Base-by-base conservation (phyloP, 768 basidiomycete genomes). In the Psilocybe cyanescens region DNA sequence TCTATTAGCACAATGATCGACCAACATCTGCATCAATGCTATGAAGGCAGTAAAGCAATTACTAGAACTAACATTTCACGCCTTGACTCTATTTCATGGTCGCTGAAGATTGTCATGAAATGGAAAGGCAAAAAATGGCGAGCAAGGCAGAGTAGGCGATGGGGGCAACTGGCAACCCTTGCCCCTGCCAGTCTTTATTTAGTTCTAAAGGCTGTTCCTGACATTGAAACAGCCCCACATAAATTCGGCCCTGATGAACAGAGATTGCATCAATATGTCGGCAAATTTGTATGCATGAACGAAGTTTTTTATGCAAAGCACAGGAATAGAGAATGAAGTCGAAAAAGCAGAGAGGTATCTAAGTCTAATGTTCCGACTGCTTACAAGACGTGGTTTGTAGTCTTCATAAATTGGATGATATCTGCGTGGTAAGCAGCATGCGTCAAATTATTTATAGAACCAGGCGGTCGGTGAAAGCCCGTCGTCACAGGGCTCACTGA, bases 1-100 rank as follows among this genome's bases (percentile, higher is more conserved):
- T 62, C 72, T 52, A 16, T 19, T n/a, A 50, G 45, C 46, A 16
- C 8, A 37, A 35, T 9, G 45, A 33, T 8, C 28, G 44, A 49
- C 16, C 17, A 14, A n/a, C 19, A 29, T 11, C 24, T 29, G 11
- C 1, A 45, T 59, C 39, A 62, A 44, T 33, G 41, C 14, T 14
- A 8, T n/a, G 37, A 24, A 6, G 14, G 14, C 14, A 45, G 29
- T 11, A 5, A 33, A 16, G 14, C 47, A 30, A 11, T 9, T 16
- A 14, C 7, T 4, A 24, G 24, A 14, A 66, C 66, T 49, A 17
- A 67, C 66, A 67, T 64, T 35, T 67, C 66, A 28, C 61, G 30
- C n/a, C 33, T 53, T 17, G 33, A 33, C 16, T 17, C 30, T 35
- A 30, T 56, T 35, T 66, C 68, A 60, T 66, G 31, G 62, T 59